Evolutionary conservation across 2,329 filamentous ascomycete species (phyloP).

Genomic region (Penicillium sp.): DNA sequence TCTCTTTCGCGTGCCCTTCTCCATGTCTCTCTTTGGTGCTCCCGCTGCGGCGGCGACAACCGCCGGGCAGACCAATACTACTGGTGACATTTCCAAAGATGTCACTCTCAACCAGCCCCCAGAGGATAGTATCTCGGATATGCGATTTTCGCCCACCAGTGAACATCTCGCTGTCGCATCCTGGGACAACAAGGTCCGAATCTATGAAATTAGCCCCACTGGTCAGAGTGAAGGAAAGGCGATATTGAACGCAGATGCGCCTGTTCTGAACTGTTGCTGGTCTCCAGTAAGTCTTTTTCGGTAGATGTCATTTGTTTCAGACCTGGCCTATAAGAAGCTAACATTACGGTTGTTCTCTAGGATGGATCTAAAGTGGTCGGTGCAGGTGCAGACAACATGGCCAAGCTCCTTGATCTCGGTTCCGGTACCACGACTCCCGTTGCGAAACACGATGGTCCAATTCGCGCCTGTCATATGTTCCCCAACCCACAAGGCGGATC

Average conservation of each 20-base stretch:
- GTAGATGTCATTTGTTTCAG: background rate
- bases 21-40: constrained; percentile 52
- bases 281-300: constrained; percentile 65
- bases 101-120: constrained; percentile 75
- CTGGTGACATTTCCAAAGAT: constrained; percentile 89
- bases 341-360: constrained; percentile 48
- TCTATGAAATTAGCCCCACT: constrained; percentile 82
- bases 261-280: constrained; percentile 83
- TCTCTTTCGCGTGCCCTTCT: constrained; percentile 16
- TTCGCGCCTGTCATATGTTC: constrained; percentile 76
- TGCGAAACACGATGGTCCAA: constrained; percentile 79
- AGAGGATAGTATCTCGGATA: constrained; percentile 83
- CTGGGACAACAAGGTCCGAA: constrained; percentile 97
- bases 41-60: constrained; percentile 51
- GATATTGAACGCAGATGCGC: constrained; percentile 79
- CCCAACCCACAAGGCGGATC: constrained; percentile 57
- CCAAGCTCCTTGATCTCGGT: constrained; percentile 81
- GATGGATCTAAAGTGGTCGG: constrained; percentile 88
- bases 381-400: constrained; percentile 85
- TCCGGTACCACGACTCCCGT: constrained; percentile 57
- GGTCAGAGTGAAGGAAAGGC: constrained; percentile 83
- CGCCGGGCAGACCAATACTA: constrained; percentile 61
- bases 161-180: constrained; percentile 88
- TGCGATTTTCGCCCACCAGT: constrained; percentile 73
- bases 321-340: background rate